These are phyloP conservation scores for Zasmidium angulare DNA, from an alignment of 2,329 filamentous ascomycete species.

Conservation along the genomic window DNA sequence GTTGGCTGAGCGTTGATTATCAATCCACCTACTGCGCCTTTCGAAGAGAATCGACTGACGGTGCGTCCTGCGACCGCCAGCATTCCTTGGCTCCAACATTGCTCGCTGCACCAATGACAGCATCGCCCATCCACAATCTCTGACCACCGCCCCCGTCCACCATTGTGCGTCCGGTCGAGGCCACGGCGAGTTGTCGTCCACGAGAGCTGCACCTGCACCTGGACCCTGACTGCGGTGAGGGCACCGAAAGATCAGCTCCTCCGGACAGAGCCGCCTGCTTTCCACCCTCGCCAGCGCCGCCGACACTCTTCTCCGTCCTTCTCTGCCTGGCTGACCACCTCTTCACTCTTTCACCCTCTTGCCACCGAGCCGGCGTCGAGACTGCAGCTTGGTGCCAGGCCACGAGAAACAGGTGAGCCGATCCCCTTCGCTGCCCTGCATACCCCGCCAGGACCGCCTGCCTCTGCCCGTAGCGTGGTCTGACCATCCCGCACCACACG, in stretches of 20 bases:
- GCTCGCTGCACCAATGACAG: background rate
- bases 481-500: background rate
- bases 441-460: conserved; percentile 4
- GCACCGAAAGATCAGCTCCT: background rate
- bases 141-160: background rate
- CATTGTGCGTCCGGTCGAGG: too few relatives aligned
- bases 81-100: background rate
- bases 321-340: background rate
- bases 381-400: background rate
- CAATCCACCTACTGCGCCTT: background rate
- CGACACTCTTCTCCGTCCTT: background rate
- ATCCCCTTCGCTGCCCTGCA: background rate
- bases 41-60: background rate
- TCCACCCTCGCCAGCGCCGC: background rate
- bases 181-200: too few relatives aligned
- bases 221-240: background rate
- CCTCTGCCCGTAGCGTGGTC: conserved; percentile 1
- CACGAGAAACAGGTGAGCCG: conserved; percentile 2
- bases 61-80: background rate
- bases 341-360: background rate
- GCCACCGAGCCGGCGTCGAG: background rate
- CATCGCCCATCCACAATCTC: background rate
- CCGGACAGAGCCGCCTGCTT: background rate
- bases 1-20: background rate
- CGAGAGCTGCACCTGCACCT: background rate